These are phyloP conservation scores for Lyophyllum shimeji DNA, from an alignment of 768 basidiomycete species.

Conservation along the genomic window DNA sequence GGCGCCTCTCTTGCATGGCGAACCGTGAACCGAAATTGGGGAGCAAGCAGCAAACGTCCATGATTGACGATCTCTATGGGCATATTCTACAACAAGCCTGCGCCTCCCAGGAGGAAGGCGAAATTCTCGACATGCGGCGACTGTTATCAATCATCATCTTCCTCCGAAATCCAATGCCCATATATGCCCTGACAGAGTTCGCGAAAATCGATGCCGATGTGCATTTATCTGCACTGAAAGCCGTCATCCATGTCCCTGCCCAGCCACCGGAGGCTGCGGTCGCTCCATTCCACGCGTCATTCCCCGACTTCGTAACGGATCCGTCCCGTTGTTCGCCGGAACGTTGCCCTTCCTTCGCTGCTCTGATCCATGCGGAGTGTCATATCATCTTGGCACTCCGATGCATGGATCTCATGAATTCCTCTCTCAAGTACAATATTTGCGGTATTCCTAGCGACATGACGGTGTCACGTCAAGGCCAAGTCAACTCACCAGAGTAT, in stretches of 20 bases:
- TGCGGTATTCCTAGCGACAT: constrained; percentile 4
- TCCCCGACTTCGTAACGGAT: constrained; percentile 13
- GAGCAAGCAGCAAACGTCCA: background rate
- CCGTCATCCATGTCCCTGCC: background rate
- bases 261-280: background rate
- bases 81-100: background rate
- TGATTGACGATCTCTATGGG: background rate
- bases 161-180: constrained; percentile 10
- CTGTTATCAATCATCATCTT: constrained; percentile 2
- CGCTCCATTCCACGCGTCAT: background rate
- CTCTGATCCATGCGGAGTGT: background rate
- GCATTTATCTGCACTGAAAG: background rate
- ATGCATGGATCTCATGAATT: constrained; percentile 11
- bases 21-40: background rate
- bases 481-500: constrained; percentile 1
- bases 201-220: background rate
- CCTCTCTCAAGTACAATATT: constrained; percentile 10
- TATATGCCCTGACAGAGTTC: constrained; percentile 5
- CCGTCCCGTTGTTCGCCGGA: constrained; percentile 9
- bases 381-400: constrained; percentile 7
- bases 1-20: constrained; percentile 2
- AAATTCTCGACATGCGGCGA: background rate
- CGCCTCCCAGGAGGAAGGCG: background rate
- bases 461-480: background rate
- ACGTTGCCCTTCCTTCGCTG: constrained; percentile 4